Percentiles rank a stretch among this genome's conserved stretches.
Evolutionary conservation across 257 asterid species (phyloP).

Genomic region (Solanum ahanhuiri): DNA sequence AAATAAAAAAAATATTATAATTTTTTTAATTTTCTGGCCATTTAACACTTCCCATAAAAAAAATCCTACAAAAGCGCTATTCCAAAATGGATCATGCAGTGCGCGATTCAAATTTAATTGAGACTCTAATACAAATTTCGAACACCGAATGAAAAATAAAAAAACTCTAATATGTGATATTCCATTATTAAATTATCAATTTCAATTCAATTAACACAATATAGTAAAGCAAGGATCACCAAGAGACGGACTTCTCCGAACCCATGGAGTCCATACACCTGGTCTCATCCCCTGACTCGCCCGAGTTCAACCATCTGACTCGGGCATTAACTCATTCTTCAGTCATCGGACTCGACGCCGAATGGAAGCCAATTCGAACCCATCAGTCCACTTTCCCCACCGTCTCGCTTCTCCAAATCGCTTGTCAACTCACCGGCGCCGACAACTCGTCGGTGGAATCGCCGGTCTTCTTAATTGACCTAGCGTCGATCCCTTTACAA

Average conservation of each 20-base stretch:
- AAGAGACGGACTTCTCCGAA: not conserved
- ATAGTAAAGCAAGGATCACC: not conserved
- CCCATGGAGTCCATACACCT: conserved; percentile 36
- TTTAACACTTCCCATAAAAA: too few relatives aligned
- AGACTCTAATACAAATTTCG: too few relatives aligned
- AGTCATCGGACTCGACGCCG: conserved; percentile 79
- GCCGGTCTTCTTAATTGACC: conserved; percentile 70
- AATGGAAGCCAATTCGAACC: conserved; percentile 76
- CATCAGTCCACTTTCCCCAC: conserved; percentile 53
- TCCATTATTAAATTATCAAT: too few relatives aligned
- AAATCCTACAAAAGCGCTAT: not conserved
- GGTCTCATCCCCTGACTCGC: conserved; percentile 48
- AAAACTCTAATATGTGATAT: too few relatives aligned
- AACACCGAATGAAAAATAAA: too few relatives aligned
- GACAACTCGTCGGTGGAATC: conserved; percentile 13
- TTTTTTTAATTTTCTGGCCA: too few relatives aligned
- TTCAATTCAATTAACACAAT: too few relatives aligned
- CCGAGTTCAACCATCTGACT: conserved; percentile 53
- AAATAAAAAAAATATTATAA: too few relatives aligned
- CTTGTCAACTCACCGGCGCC: conserved; percentile 39
- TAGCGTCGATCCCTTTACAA: conserved; percentile 36
- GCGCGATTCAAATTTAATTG: too few relatives aligned
- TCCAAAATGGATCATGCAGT: not conserved
- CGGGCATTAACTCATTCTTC: conserved; percentile 55
- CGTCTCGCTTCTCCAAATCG: conserved; percentile 84